phyloP scores from a whole-genome alignment of 2,329 filamentous ascomycete genomes.

The Paracorniculantispora psalliotae region DNA sequence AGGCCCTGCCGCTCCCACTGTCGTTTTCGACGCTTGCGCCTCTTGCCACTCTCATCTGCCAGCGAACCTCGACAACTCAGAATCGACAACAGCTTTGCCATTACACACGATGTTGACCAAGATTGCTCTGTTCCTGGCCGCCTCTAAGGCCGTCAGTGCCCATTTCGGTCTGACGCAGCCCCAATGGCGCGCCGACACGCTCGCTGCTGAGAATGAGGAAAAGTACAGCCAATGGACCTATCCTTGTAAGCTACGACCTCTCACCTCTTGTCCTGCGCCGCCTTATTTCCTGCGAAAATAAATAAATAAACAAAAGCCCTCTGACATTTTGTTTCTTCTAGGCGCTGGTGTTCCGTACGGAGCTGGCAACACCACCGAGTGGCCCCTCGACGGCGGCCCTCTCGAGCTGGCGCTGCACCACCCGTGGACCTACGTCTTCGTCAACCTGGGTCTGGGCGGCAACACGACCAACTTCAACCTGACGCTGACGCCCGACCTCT shows the following conservation, averaged over 20 bases:
- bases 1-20: background rate
- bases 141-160: conserved; percentile 35
- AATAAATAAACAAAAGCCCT: no score
- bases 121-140: conserved; percentile 26
- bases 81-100: background rate
- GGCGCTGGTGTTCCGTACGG: conserved; percentile 44
- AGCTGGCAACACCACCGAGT: conserved; percentile 44
- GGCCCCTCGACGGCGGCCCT: conserved; percentile 46
- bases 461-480: conserved; percentile 63
- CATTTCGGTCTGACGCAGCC: conserved; percentile 48
- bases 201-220: conserved; percentile 31
- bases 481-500: conserved; percentile 55
- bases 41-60: background rate
- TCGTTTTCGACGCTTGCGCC: background rate
- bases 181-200: conserved; percentile 43
- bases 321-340: no score
- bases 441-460: conserved; percentile 47
- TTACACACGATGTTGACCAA: background rate
- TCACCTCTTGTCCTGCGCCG: no score
- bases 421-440: conserved; percentile 46
- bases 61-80: background rate
- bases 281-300: background rate
- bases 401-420: conserved; percentile 47
- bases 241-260: conserved; percentile 40
- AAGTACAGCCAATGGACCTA: conserved; percentile 45